phyloP scores from a whole-genome alignment of 2,329 filamentous ascomycete species.

The Ascocoryne sarcoides region DNA sequence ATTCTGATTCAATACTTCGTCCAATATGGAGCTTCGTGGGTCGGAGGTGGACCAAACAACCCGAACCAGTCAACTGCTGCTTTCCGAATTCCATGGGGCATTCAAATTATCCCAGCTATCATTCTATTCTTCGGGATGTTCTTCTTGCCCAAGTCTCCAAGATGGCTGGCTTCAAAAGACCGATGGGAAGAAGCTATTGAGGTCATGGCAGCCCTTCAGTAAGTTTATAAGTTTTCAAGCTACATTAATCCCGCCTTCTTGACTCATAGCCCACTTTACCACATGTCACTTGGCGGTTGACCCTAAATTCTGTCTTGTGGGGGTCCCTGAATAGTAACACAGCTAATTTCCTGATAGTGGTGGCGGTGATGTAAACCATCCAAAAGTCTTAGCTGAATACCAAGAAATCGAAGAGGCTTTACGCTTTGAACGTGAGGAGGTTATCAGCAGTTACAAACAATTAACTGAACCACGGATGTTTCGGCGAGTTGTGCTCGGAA shows the following conservation, averaged over 20 bases:
- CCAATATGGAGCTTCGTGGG: conserved; percentile 52
- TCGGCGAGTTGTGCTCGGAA: conserved; percentile 60
- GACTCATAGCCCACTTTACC: too few relatives aligned
- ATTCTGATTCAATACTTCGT: conserved; percentile 60
- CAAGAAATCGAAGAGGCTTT: conserved; percentile 63
- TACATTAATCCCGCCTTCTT: too few relatives aligned
- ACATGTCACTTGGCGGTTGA: too few relatives aligned
- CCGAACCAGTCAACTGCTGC: conserved; percentile 41
- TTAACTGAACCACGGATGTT: conserved; percentile 63
- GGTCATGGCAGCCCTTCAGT: conserved; percentile 51
- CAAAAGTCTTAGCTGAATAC: conserved; percentile 54
- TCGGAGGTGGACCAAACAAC: conserved; percentile 42
- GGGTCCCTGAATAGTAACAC: too few relatives aligned
- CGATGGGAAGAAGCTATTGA: conserved; percentile 56
- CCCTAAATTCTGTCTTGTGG: too few relatives aligned
- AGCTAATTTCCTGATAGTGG: too few relatives aligned
- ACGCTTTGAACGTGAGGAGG: conserved; percentile 62
- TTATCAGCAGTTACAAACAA: conserved; percentile 62
- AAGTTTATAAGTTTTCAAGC: too few relatives aligned
- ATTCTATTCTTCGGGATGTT: conserved; percentile 47
- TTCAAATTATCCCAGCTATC: conserved; percentile 48
- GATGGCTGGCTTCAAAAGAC: conserved; percentile 62
- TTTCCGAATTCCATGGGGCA: conserved; percentile 53
- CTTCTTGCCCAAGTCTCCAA: conserved; percentile 56
- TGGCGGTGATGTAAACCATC: conserved; percentile 44